Evolutionary conservation across 1,139 yeast species (phyloP).

Genomic region (Candida gigantensis): DNA sequence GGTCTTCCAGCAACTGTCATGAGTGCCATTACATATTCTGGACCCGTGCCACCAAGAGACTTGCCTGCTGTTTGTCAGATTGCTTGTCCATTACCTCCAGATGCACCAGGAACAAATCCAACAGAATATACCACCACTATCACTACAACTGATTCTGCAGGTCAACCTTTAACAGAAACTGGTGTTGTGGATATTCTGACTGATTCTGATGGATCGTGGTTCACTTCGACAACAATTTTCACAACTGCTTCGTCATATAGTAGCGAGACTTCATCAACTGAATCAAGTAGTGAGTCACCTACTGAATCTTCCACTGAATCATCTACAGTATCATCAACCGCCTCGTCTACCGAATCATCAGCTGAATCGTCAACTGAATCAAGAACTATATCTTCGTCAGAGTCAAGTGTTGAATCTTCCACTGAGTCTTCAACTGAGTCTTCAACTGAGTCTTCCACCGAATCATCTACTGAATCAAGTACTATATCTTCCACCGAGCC

Average conservation of each 20-base stretch:
- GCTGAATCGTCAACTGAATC: not conserved
- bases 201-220: no score
- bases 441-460: not conserved
- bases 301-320: no score
- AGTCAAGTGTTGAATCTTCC: no score
- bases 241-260: not conserved
- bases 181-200: no score
- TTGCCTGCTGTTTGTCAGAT: not conserved
- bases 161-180: no score
- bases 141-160: not conserved
- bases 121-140: not conserved
- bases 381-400: not conserved
- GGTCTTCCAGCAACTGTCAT: slow-evolving; percentile 9
- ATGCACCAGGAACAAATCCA: not conserved
- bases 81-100: not conserved
- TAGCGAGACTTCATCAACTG: not conserved
- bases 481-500: no score
- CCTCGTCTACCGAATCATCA: no score
- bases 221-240: no score
- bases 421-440: no score
- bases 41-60: slow-evolving; percentile 18
- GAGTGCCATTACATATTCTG: slow-evolving; percentile 17
- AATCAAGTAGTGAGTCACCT: no score
- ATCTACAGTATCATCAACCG: no score
- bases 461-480: no score